Conservation (phyloP, 2,329 filamentous ascomycete species). For the Claviceps sp. region DNA sequence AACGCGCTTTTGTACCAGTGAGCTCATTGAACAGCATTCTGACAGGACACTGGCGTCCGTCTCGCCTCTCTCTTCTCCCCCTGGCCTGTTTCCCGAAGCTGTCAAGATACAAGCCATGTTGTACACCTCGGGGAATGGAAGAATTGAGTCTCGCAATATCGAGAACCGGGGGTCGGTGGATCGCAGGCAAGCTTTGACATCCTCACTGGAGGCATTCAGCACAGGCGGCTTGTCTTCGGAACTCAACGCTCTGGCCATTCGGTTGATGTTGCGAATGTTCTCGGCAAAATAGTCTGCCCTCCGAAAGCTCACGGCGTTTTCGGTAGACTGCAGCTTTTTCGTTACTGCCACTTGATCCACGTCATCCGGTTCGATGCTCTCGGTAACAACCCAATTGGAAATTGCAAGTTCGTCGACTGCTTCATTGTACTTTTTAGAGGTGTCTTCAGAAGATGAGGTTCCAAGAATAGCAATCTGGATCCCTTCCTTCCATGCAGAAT, state of each 20-base stretch:
- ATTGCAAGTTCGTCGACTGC: constrained; percentile 26
- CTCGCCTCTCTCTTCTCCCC: background rate
- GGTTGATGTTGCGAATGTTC: constrained; percentile 33
- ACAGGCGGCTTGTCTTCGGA: constrained; percentile 6
- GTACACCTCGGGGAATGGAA: constrained; percentile 26
- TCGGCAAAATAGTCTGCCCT: constrained; percentile 28
- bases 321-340: background rate
- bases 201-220: constrained; percentile 11
- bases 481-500: constrained; percentile 57
- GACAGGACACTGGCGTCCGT: constrained; percentile 14
- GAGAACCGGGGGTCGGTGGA: constrained; percentile 14
- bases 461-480: constrained; percentile 65
- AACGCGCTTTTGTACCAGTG: constrained; percentile 18
- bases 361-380: constrained; percentile 19
- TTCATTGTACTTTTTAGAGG: constrained; percentile 27
- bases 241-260: constrained; percentile 30
- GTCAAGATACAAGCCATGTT: constrained; percentile 22
- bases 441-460: constrained; percentile 49
- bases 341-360: constrained; percentile 8
- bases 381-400: constrained; percentile 27
- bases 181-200: constrained; percentile 15
- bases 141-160: constrained; percentile 21
- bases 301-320: constrained; percentile 13
- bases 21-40: constrained; percentile 20
- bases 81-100: constrained; percentile 10